Evolutionary conservation across 768 basidiomycete genomes (phyloP).

Genomic region (Lactarius sanguifluus): DNA sequence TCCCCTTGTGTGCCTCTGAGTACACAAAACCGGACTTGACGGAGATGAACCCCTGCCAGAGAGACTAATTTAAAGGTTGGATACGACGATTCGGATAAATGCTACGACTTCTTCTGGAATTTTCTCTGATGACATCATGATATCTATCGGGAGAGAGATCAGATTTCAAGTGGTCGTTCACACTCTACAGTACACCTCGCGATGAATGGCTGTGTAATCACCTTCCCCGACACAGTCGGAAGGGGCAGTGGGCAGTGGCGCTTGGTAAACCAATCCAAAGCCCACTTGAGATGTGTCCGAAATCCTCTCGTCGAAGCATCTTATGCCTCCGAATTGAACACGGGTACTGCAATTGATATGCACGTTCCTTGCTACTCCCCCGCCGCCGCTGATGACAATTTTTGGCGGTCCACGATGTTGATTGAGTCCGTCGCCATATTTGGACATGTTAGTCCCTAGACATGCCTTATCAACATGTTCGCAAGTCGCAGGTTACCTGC

Average conservation of each 20-base stretch:
- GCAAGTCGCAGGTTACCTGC: background rate
- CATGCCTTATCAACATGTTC: constrained; percentile 8
- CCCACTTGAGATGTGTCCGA: background rate
- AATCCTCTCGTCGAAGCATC: background rate
- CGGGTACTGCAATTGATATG: background rate
- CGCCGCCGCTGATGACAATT: constrained; percentile 4
- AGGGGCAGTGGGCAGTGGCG: background rate
- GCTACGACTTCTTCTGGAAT: constrained; percentile 7
- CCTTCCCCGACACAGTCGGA: background rate
- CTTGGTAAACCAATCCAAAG: background rate
- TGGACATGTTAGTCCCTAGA: background rate
- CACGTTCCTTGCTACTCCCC: background rate
- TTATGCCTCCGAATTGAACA: background rate
- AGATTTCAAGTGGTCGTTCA: background rate
- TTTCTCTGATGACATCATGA: background rate
- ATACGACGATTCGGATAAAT: constrained; percentile 7
- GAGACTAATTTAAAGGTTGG: constrained; percentile 6
- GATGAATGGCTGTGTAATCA: background rate
- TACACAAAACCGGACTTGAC: constrained; percentile 14
- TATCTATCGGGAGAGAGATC: background rate
- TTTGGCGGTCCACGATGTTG: background rate
- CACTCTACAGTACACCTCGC: background rate
- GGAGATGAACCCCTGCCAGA: constrained; percentile 15
- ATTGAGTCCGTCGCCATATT: constrained; percentile 1
- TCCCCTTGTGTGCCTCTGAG: background rate